A percentile compares a stretch with the other conserved stretches of the same genome.
Evolutionary conservation across 257 asterid genomes (phyloP).

Genomic region (Penstemon barbatus): DNA sequence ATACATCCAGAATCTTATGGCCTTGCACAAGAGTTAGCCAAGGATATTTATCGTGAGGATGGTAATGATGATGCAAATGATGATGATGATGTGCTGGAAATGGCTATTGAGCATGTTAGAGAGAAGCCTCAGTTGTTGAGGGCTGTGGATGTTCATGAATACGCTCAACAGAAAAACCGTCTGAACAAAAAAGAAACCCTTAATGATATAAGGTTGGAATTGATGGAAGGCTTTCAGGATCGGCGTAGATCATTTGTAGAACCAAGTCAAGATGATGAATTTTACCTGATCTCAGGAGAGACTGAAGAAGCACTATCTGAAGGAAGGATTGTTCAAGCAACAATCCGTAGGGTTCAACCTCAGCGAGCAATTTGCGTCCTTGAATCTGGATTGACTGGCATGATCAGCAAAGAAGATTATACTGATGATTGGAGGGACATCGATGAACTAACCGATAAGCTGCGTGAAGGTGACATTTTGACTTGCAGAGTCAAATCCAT

Average conservation of each 20-base stretch:
- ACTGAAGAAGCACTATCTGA: slow-evolving; percentile 78
- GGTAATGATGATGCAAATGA: slow-evolving; percentile 72
- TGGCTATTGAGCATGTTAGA: slow-evolving; percentile 92
- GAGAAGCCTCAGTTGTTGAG: slow-evolving; percentile 82
- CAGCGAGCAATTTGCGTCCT: slow-evolving; percentile 72
- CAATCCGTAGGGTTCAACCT: slow-evolving; percentile 83
- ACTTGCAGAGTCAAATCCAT: slow-evolving; percentile 80
- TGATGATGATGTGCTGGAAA: slow-evolving; percentile 85
- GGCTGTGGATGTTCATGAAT: slow-evolving; percentile 62
- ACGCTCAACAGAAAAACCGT: slow-evolving; percentile 65
- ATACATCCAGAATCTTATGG: slow-evolving; percentile 91
- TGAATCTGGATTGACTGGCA: slow-evolving; percentile 90
- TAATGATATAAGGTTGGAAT: slow-evolving; percentile 75
- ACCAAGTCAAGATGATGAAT: slow-evolving; percentile 86
- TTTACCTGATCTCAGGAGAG: slow-evolving; percentile 90
- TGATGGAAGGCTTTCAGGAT: slow-evolving; percentile 94
- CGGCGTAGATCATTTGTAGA: slow-evolving; percentile 69
- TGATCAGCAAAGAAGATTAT: slow-evolving; percentile 77
- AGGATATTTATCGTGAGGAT: slow-evolving; percentile 80
- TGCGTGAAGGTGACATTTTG: slow-evolving; percentile 78
- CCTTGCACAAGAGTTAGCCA: slow-evolving; percentile 89
- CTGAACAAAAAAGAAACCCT: slow-evolving; percentile 76
- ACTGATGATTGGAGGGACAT: slow-evolving; percentile 70
- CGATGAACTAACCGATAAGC: slow-evolving; percentile 69
- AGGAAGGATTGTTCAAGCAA: slow-evolving; percentile 91